Conservation (phyloP, 169 alveolate species). For the Babesia ovis region DNA sequence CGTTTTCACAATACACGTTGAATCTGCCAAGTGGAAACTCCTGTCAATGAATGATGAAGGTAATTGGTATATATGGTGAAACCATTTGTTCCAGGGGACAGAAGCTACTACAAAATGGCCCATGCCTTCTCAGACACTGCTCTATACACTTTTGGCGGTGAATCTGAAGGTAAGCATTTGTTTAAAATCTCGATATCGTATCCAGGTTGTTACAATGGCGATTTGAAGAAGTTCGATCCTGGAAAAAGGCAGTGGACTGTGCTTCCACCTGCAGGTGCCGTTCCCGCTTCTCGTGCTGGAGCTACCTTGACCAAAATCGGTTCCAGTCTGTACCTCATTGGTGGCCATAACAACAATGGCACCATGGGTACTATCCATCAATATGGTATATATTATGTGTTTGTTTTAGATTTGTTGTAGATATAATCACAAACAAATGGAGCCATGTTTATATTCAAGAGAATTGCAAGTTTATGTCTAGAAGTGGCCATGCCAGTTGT, state of each 20-base stretch:
- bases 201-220: conserved; percentile 26
- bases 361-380: conserved; percentile 42
- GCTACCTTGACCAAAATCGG: conserved; percentile 58
- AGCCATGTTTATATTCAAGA: conserved; percentile 14
- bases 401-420: conserved; percentile 6
- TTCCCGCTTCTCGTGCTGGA: conserved; percentile 53
- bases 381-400: conserved; percentile 27
- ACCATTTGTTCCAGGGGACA: too few species aligned
- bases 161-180: conserved; percentile 32
- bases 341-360: conserved; percentile 61
- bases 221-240: conserved; percentile 19
- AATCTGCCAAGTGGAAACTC: conserved; percentile 19
- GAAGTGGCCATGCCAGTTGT: conserved; percentile 64
- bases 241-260: conserved; percentile 22
- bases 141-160: conserved; percentile 55
- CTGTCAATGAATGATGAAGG: conserved; percentile 5
- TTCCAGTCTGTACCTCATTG: conserved; percentile 49
- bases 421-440: conserved; percentile 54
- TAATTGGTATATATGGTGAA: background rate
- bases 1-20: background rate
- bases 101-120: conserved; percentile 17
- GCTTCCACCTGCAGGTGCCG: conserved; percentile 25
- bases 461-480: conserved; percentile 30
- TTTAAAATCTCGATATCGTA: background rate
- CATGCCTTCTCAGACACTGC: conserved; percentile 22